Evolutionary conservation across 2,329 filamentous ascomycete genomes (phyloP).

Genomic region (Ceratocystis destructans): DNA sequence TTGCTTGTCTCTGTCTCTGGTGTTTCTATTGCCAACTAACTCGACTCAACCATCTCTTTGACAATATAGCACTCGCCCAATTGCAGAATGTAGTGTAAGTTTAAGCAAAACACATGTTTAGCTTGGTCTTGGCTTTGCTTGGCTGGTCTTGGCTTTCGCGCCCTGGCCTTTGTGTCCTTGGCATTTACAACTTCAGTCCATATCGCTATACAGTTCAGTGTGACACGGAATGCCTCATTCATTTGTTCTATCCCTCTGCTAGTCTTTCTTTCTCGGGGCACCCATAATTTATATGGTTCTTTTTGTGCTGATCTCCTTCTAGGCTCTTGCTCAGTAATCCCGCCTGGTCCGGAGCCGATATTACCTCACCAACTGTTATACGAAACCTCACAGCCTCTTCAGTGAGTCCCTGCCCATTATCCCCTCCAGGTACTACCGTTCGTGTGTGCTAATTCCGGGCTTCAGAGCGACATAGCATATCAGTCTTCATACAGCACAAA

Average conservation of each 20-base stretch:
- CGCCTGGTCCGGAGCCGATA: constrained; percentile 37
- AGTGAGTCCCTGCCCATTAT: constrained; percentile 29
- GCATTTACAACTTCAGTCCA: background rate
- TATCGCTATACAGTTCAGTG: background rate
- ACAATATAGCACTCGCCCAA: constrained; percentile 33
- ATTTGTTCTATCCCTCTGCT: background rate
- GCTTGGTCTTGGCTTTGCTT: constrained; percentile 4
- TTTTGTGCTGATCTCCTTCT: constrained; percentile 14
- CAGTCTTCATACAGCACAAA: constrained; percentile 40
- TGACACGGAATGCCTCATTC: background rate
- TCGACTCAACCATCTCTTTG: background rate
- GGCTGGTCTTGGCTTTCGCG: background rate
- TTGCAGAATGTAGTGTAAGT: constrained; percentile 40
- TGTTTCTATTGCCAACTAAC: background rate
- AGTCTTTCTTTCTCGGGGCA: background rate
- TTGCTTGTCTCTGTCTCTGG: constrained; percentile 1
- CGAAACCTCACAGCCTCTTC: constrained; percentile 43
- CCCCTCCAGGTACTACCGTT: background rate
- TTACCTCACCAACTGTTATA: constrained; percentile 40
- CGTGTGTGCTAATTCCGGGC: constrained; percentile 20
- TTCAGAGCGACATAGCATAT: constrained; percentile 36
- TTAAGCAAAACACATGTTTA: constrained; percentile 7
- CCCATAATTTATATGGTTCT: background rate
- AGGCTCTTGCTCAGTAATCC: constrained; percentile 50
- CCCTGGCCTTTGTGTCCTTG: background rate